These are phyloP conservation scores for Umbelopsis sp. DNA, from an alignment of 192 early-diverging fungal genomes.

Conservation along the genomic window DNA sequence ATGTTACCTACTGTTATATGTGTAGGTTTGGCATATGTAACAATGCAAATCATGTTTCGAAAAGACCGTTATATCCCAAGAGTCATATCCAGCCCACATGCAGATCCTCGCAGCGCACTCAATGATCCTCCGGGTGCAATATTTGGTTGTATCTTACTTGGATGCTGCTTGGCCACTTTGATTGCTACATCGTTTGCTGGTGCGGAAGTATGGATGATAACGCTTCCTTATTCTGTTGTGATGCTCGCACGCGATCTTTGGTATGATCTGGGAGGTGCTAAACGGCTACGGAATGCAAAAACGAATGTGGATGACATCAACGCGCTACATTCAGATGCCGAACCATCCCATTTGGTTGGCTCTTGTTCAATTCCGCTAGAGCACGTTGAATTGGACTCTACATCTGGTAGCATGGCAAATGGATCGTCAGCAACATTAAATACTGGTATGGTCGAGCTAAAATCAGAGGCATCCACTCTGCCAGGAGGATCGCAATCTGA, in stretches of 20 bases:
- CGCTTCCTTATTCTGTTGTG: constrained; percentile 73
- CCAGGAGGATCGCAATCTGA: no score
- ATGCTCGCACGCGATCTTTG: constrained; percentile 60
- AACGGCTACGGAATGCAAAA: background rate
- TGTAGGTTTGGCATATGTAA: constrained; percentile 51
- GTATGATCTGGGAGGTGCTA: constrained; percentile 41
- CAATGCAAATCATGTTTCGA: constrained; percentile 56
- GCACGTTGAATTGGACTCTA: no score
- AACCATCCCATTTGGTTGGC: no score
- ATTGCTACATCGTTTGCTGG: constrained; percentile 68
- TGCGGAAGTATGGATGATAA: constrained; percentile 74
- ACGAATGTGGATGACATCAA: background rate
- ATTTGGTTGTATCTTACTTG: constrained; percentile 59
- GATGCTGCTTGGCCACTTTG: constrained; percentile 61
- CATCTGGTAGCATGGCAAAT: no score
- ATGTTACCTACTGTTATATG: constrained; percentile 64
- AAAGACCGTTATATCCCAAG: constrained; percentile 48
- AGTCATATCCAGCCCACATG: constrained; percentile 42
- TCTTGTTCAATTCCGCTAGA: no score
- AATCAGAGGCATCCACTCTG: no score
- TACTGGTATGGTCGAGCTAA: no score
- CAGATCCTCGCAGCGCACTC: constrained; percentile 53
- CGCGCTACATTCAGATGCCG: no score
- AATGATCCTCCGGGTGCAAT: constrained; percentile 60
- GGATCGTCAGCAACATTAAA: no score